phyloP scores from a whole-genome alignment of 768 basidiomycete genomes.

The Collybia nuda region DNA sequence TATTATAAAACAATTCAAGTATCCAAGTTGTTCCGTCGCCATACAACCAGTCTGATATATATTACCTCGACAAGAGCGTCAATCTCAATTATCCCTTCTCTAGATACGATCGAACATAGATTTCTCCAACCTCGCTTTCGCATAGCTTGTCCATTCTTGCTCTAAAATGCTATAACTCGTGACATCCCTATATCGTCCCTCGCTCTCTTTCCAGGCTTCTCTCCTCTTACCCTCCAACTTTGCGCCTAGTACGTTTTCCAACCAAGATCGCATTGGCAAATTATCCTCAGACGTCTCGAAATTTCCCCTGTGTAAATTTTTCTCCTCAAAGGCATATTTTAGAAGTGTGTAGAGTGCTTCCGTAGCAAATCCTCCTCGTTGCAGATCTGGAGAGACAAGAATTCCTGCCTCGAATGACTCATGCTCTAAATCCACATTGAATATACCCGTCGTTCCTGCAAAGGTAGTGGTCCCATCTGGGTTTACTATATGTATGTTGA shows the following conservation, averaged over 20 bases:
- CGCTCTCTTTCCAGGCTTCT: conserved; percentile 37
- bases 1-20: too few relatives aligned
- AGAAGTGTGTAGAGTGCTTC: conserved; percentile 42
- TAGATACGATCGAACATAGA: background rate
- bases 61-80: too few relatives aligned
- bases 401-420: conserved; percentile 42
- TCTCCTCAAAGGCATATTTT: conserved; percentile 39
- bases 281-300: conserved; percentile 44
- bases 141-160: conserved; percentile 36
- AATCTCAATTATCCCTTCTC: too few relatives aligned
- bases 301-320: conserved; percentile 37
- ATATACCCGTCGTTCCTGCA: conserved; percentile 36
- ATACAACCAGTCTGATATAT: too few relatives aligned
- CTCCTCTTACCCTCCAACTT: conserved; percentile 35
- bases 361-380: conserved; percentile 39
- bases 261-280: conserved; percentile 43
- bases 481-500: conserved; percentile 31
- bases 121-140: conserved; percentile 31
- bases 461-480: conserved; percentile 25
- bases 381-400: conserved; percentile 32
- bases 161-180: conserved; percentile 41
- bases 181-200: conserved; percentile 36
- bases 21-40: too few relatives aligned
- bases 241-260: conserved; percentile 39
- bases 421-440: conserved; percentile 33